Evolutionary conservation across 305 asterid genomes (phyloP), one percentile per base, ranked within the genome.

Genomic region (Solanum hybrid): DNA sequence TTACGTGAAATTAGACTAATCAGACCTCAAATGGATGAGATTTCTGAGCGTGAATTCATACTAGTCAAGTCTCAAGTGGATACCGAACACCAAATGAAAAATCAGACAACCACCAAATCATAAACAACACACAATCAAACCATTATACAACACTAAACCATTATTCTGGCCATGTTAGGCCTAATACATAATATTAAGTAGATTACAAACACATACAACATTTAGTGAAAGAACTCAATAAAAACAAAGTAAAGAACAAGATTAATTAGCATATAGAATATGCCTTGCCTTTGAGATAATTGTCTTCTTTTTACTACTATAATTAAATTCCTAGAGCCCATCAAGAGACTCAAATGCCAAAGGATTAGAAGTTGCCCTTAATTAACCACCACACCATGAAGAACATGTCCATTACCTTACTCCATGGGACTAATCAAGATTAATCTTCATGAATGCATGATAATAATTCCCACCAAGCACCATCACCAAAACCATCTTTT

Each of bases 281-380:
- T 93, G 92, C 93, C 89, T 60, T 81, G 56, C 91, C 93, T 90
- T 89, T 89, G 91, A 90, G 94, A 90, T 90, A 79, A 40, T 40
- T 40, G 9, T 40, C 56, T 34, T 79, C 31, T 60, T 88, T 27
- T 72, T 15, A 40, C 35, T 14, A 87, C 10, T 6, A 72, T 81
- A 40, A 81, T 27, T 40, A 27, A 82, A 82, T 86, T 80, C 88
- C 85, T 87, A 92, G 85, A 86, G 89, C 26, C 73, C 60, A 79
- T 72, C 4, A 75, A 86, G 78, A 89, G 85, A 35, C 79, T 88
- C 88, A 93, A 91, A 93, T 96, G 98, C 95, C 97, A 94, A 94
- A 94, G 97, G 94, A 94, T 4, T 92, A 90, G 92, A 93, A 94
- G 95, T 92, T 94, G 97, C 95, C 97, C 96, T 94, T 87, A 56